A percentile compares a stretch with the other conserved stretches of the same genome.
These are phyloP conservation scores for Acrocalymma vagum DNA, from an alignment of 2,329 filamentous ascomycete genomes.

Conservation along the genomic window DNA sequence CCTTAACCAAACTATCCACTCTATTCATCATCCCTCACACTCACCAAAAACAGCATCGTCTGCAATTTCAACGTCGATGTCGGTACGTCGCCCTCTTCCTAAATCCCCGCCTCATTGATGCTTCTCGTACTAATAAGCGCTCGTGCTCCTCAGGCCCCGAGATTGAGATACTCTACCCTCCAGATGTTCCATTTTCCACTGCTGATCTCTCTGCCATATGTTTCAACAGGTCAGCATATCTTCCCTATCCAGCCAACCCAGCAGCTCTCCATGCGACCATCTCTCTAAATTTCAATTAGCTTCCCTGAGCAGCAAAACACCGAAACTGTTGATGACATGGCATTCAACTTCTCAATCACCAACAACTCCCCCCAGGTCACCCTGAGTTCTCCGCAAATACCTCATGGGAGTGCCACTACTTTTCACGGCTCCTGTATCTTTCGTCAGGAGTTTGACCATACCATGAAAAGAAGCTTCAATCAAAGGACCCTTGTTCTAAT, in stretches of 20 bases:
- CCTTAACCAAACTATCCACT: neutral
- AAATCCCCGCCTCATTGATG: conserved; percentile 1
- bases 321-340: conserved; percentile 48
- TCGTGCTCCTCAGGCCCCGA: conserved; percentile 47
- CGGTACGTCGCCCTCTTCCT: no score
- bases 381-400: conserved; percentile 46
- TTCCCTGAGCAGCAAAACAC: conserved; percentile 54
- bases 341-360: conserved; percentile 50
- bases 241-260: no score
- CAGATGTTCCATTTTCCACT: conserved; percentile 46
- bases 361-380: conserved; percentile 66
- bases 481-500: conserved; percentile 51
- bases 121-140: no score
- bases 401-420: conserved; percentile 47
- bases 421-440: conserved; percentile 50
- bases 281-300: conserved; percentile 30
- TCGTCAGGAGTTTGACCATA: conserved; percentile 50
- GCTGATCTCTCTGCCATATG: conserved; percentile 51
- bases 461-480: conserved; percentile 53
- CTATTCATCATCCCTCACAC: neutral
- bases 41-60: conserved; percentile 38
- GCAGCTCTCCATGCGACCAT: neutral
- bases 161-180: conserved; percentile 52
- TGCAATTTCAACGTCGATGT: conserved; percentile 56
- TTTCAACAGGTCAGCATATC: conserved; percentile 55